These are phyloP conservation scores for Leishmania martiniquensis DNA, from an alignment of 208 protist genomes.

Conservation along the genomic window DNA sequence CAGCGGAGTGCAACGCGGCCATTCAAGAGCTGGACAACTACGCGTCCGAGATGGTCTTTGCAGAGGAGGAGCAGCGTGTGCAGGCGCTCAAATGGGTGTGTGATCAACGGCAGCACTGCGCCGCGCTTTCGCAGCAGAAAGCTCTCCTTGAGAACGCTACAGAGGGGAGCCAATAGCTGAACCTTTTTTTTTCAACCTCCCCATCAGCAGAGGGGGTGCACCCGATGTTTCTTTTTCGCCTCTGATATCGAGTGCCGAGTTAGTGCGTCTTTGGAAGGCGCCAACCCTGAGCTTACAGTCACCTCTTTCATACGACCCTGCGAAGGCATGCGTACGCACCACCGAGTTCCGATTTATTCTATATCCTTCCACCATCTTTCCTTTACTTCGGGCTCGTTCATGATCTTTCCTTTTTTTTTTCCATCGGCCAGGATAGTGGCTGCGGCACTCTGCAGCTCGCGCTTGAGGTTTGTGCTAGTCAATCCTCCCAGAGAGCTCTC, in stretches of 20 bases:
- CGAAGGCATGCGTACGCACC: neutral
- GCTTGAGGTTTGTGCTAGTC: neutral
- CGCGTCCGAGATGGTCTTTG: conserved; percentile 58
- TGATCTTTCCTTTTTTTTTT: conserved; percentile 13
- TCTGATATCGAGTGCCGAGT: neutral
- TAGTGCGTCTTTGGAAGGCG: neutral
- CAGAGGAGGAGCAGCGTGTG: conserved; percentile 72
- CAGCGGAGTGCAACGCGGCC: conserved; percentile 58
- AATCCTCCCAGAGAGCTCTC: neutral
- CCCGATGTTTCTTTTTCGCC: neutral
- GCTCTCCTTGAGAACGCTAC: conserved; percentile 8
- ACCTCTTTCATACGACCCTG: neutral
- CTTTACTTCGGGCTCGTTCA: neutral
- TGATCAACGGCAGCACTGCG: conserved; percentile 71
- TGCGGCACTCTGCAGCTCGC: neutral
- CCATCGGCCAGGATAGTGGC: neutral
- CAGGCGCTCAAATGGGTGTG: conserved; percentile 73
- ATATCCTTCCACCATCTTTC: too few relatives aligned
- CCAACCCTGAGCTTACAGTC: too few relatives aligned
- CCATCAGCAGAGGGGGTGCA: neutral
- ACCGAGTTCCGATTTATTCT: neutral
- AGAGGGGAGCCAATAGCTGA: neutral
- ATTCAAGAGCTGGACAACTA: conserved; percentile 81
- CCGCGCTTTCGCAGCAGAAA: conserved; percentile 47
- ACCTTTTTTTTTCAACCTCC: neutral